phyloP scores from a whole-genome alignment of 768 basidiomycete genomes.

The Serendipita sp. region DNA sequence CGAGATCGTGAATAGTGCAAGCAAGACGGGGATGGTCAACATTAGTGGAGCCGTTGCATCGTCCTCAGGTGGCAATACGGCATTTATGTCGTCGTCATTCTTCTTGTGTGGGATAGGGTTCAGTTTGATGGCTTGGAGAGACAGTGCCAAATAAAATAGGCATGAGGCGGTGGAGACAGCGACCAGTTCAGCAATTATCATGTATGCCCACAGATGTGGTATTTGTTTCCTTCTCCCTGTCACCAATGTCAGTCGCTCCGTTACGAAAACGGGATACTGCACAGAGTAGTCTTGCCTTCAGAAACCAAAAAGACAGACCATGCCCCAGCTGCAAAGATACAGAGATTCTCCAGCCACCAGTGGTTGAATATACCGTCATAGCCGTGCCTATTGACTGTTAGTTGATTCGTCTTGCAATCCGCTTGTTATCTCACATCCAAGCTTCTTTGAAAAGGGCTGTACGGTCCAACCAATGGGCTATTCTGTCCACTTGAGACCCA shows the following conservation, averaged over 20 bases:
- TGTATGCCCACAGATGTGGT: conserved; percentile 44
- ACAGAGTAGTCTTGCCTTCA: conserved; percentile 27
- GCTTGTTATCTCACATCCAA: conserved; percentile 21
- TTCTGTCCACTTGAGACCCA: conserved; percentile 15
- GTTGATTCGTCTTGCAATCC: not conserved
- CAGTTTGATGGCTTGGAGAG: conserved; percentile 13
- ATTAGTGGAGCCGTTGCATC: conserved; percentile 12
- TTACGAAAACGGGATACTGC: not conserved
- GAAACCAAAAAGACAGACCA: conserved; percentile 36
- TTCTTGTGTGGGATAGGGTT: not conserved
- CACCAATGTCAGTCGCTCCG: not conserved
- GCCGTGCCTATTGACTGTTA: not conserved
- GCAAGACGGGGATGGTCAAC: conserved; percentile 28
- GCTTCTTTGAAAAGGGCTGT: conserved; percentile 49
- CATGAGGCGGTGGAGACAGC: conserved; percentile 51
- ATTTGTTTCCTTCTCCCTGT: conserved; percentile 19
- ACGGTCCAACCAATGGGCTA: conserved; percentile 35
- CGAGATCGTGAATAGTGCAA: conserved; percentile 30
- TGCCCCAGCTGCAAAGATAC: conserved; percentile 38
- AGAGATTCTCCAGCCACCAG: conserved; percentile 59
- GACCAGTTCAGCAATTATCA: conserved; percentile 56
- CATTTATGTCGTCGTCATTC: not conserved
- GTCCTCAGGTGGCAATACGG: not conserved
- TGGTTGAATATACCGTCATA: conserved; percentile 34
- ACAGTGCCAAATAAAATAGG: conserved; percentile 39